These are phyloP conservation scores for Suhomyces yuchorum DNA, from an alignment of 1,139 yeast species.

Conservation along the genomic window DNA sequence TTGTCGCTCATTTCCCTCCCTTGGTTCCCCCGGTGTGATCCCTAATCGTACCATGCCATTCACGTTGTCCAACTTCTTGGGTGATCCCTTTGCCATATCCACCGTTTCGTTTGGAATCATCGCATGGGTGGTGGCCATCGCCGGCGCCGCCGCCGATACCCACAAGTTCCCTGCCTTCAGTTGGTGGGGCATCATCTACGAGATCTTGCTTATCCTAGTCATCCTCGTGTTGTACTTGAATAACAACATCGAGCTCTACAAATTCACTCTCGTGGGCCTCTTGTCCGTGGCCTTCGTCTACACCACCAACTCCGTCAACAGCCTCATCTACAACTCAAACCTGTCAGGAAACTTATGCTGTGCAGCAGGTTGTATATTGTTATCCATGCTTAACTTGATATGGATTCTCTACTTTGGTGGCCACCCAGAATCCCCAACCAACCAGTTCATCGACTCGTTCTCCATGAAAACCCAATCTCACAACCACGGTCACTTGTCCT, in stretches of 20 bases:
- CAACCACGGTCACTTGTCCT: constrained; percentile 33
- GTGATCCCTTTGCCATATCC: constrained; percentile 73
- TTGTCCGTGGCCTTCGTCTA: constrained; percentile 73
- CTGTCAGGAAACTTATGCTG: constrained; percentile 76
- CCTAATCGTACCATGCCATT: constrained; percentile 34
- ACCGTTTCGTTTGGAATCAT: constrained; percentile 63
- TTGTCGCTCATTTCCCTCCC: neutral
- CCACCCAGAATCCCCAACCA: constrained; percentile 76
- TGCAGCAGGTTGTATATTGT: constrained; percentile 86
- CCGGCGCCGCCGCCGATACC: constrained; percentile 69
- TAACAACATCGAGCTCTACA: constrained; percentile 72
- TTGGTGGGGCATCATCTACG: constrained; percentile 97
- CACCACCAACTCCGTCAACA: constrained; percentile 80
- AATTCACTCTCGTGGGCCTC: constrained; percentile 59
- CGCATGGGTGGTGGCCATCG: constrained; percentile 84
- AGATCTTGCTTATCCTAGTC: constrained; percentile 59
- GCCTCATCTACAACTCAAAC: constrained; percentile 66
- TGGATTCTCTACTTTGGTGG: constrained; percentile 91
- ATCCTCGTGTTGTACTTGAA: constrained; percentile 64
- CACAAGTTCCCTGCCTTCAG: constrained; percentile 72
- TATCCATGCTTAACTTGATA: constrained; percentile 73
- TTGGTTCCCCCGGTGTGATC: neutral
- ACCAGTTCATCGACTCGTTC: constrained; percentile 82
- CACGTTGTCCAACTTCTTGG: constrained; percentile 52
- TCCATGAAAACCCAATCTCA: constrained; percentile 34